Evolutionary conservation across 345 rosid species (phyloP).

Genomic region (Syzygium aromaticum): DNA sequence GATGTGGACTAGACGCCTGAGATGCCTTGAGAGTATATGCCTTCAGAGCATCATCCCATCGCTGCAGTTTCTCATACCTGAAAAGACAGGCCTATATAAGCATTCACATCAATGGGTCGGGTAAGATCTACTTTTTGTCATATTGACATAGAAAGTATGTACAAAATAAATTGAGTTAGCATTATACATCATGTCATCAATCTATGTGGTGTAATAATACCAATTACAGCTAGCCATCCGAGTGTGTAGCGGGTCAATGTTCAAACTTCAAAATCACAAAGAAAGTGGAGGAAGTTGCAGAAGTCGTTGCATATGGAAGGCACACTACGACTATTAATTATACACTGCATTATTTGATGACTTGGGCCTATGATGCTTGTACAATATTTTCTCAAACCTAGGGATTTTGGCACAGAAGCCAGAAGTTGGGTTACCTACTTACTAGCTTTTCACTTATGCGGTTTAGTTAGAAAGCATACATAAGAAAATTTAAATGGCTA

Average conservation of each 20-base stretch:
- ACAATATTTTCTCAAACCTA: not conserved
- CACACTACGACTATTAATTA: not conserved
- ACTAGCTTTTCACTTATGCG: not conserved
- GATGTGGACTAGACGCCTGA: conserved; percentile 74
- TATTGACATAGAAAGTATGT: not conserved
- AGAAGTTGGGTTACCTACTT: not conserved
- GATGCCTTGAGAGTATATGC: conserved; percentile 85
- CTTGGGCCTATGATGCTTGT: not conserved
- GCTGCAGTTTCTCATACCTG: conserved; percentile 99
- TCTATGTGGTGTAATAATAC: not conserved
- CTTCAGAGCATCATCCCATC: conserved; percentile 99
- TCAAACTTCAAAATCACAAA: not conserved
- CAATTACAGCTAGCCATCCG: not conserved
- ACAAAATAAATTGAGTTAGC: not conserved
- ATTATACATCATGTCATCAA: not conserved
- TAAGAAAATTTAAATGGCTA: not conserved
- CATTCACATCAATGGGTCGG: not conserved
- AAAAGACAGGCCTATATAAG: not conserved
- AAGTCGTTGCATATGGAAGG: not conserved
- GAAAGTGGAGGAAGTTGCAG: not conserved
- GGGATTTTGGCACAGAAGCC: not conserved
- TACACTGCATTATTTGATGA: not conserved
- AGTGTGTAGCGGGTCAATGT: not conserved
- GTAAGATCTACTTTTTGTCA: not conserved
- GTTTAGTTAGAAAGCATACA: not conserved